phyloP scores from a whole-genome alignment of 108 stramenopile genomes.

The Conticribra guillardii region DNA sequence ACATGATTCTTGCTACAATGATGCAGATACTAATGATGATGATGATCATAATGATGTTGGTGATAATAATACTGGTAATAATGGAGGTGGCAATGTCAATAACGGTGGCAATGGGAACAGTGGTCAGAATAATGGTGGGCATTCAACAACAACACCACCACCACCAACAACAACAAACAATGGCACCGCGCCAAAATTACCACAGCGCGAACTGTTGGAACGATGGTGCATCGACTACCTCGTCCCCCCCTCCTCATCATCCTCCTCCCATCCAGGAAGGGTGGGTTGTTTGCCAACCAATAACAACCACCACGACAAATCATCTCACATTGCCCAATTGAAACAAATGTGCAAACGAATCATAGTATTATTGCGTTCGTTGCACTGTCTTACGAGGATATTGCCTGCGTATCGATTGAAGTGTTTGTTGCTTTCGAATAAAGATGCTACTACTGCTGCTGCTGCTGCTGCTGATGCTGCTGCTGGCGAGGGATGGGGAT shows the following conservation, averaged over 20 bases:
- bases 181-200: background rate
- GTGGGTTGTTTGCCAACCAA: too few relatives aligned
- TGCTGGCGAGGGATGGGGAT: conserved; percentile 17
- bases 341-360: conserved; percentile 76
- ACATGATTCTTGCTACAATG: conserved; percentile 28
- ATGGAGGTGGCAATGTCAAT: too few relatives aligned
- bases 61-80: too few relatives aligned
- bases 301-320: too few relatives aligned
- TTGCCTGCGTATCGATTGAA: conserved; percentile 64
- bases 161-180: too few relatives aligned
- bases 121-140: too few relatives aligned
- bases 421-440: conserved; percentile 17
- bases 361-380: conserved; percentile 65
- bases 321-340: conserved; percentile 45
- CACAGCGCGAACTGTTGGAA: conserved; percentile 73
- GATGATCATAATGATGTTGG: background rate
- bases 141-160: too few relatives aligned
- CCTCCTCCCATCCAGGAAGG: too few relatives aligned
- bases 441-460: background rate
- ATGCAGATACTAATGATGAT: conserved; percentile 5
- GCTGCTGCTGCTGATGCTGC: background rate
- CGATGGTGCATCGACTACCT: conserved; percentile 86
- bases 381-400: conserved; percentile 76
- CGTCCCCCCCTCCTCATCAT: conserved; percentile 22
- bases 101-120: too few relatives aligned